A percentile compares a stretch with the other conserved stretches of the same genome.
These are phyloP conservation scores for Avena insularis DNA, from an alignment of 176 grass and related monocot genomes.

Conservation along the genomic window DNA sequence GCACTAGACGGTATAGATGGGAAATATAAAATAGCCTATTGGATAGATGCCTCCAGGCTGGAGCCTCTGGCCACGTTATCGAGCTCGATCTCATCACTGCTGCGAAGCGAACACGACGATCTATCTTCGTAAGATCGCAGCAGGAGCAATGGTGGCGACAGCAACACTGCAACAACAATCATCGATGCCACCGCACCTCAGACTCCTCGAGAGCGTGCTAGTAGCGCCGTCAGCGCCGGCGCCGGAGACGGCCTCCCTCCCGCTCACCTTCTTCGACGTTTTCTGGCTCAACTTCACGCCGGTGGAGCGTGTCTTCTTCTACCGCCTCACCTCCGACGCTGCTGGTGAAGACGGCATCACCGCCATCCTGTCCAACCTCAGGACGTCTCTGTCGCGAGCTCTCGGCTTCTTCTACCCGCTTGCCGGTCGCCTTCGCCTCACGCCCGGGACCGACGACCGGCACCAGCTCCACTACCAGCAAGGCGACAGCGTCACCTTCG, in stretches of 20 bases:
- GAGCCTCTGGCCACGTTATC: too few relatives aligned
- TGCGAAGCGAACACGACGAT: too few relatives aligned
- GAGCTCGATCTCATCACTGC: too few relatives aligned
- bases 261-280: too few relatives aligned
- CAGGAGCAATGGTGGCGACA: too few relatives aligned
- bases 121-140: too few relatives aligned
- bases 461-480: background rate
- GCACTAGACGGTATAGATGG: too few relatives aligned
- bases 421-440: background rate
- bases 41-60: too few relatives aligned
- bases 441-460: background rate
- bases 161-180: too few relatives aligned
- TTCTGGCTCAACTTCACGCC: background rate
- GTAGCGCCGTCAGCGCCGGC: background rate
- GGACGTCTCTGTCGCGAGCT: background rate
- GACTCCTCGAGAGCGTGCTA: slow-evolving; percentile 41
- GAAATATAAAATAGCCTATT: too few relatives aligned
- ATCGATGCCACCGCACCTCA: slow-evolving; percentile 42
- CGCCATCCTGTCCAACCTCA: background rate
- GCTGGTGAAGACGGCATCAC: background rate
- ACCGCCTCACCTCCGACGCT: background rate
- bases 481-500: background rate
- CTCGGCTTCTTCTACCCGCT: background rate
- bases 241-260: background rate
- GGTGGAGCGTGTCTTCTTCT: background rate